Base-by-base conservation (phyloP, 345 rosid species). In the Nasturtium officinale region DNA sequence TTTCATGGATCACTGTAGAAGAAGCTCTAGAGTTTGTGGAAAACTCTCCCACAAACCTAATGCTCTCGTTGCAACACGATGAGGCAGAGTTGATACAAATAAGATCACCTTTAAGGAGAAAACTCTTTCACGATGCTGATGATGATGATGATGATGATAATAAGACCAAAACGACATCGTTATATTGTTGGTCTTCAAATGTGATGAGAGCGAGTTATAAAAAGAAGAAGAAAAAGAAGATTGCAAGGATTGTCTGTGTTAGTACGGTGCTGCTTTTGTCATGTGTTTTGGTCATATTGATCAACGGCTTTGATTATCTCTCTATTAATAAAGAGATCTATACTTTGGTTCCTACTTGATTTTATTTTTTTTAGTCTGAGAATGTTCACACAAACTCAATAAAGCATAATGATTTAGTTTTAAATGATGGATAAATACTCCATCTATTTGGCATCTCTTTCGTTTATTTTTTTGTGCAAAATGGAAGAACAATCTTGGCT, bases 21-120 rank as follows among this genome's bases (percentile, higher is more conserved):
- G 61, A 64, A 66, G 71, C 77, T 29, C 77, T 79, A 48, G 51
- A 45, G 43, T 52, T 67, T 20, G 77, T 81, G 8, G 74, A 81
- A 37, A 74, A 71, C 69, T 79, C 87, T 37, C 90, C 92, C 1
- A 79, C 84, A 69, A 58, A 18, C 40, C 85, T 83, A 35, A 84
- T 79, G 89, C 65, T 79, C 63, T 79, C 84, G 0, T 87, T 89
- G 37, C 91, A 84, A 58, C 65, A 73, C 6, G 51, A 75, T n/a
- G 48, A 43, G 17, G n/a, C n/a, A n/a, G n/a, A n/a, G n/a, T n/a
- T 42, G 56, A 13, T 45, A 64, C 25, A 69, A 68, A 1, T 35
- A 16, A 60, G n/a, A 29, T 59, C 78, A 33, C 63, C 74, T 29
- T 3, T 67, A 13, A 78, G 66, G 10, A 55, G 76, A 56, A 69